Percentiles rank a stretch among this genome's conserved stretches.
phyloP scores from a whole-genome alignment of 2,329 filamentous ascomycete species.

The Chaetomium sp. region DNA sequence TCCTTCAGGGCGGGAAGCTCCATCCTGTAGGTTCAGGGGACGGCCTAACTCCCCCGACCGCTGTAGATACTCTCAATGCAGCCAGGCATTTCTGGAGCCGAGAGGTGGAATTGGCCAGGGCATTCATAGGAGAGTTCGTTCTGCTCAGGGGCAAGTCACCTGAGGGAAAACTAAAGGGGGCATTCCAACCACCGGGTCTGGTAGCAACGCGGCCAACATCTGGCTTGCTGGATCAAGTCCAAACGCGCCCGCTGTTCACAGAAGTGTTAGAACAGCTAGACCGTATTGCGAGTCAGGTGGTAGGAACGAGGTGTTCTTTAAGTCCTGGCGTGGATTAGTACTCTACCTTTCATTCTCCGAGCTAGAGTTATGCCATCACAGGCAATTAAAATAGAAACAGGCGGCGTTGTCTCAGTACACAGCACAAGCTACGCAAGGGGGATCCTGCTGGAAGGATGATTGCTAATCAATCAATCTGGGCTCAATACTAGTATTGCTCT shows the following conservation, averaged over 20 bases:
- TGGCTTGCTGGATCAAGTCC: background rate
- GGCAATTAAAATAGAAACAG: background rate
- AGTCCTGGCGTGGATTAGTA: background rate
- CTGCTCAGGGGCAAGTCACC: background rate
- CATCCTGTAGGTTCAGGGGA: slow-evolving; percentile 14
- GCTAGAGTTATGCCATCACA: background rate
- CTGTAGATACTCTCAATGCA: slow-evolving; percentile 11
- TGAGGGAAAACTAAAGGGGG: background rate
- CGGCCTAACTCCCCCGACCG: background rate
- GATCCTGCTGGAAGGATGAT: too few species aligned
- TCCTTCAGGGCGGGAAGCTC: slow-evolving; percentile 25
- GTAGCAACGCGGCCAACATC: too few species aligned
- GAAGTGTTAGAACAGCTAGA: background rate
- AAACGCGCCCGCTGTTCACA: background rate
- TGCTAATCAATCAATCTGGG: too few species aligned
- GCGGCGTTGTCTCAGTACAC: background rate
- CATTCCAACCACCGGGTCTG: too few species aligned
- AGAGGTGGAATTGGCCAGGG: slow-evolving; percentile 26
- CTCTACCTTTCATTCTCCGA: background rate
- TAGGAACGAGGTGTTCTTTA: background rate
- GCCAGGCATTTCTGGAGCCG: slow-evolving; percentile 25
- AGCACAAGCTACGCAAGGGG: background rate
- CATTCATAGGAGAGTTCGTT: slow-evolving; percentile 10
- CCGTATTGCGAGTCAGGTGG: background rate
- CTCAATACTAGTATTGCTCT: too few species aligned